Evolutionary conservation across 306 rosid genomes (phyloP).

Genomic region (Dalbergia oliveri): DNA sequence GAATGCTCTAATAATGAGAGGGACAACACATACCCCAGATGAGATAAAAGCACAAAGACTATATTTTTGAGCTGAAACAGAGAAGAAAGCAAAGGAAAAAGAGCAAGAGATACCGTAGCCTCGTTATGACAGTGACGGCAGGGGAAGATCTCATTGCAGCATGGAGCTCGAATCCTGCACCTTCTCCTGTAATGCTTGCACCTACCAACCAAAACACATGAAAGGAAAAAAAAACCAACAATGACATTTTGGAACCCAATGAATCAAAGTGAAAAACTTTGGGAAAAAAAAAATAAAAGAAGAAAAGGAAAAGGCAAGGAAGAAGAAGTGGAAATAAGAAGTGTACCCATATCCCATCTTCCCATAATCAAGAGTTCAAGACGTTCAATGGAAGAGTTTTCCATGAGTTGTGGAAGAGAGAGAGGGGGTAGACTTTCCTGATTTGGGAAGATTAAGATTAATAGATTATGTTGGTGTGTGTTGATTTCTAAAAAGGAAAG

Average conservation of each 20-base stretch:
- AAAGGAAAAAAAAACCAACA: background rate
- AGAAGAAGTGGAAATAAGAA: no score
- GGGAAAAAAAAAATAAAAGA: background rate
- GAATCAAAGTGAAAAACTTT: background rate
- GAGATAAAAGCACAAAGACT: constrained; percentile 39
- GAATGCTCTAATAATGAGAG: constrained; percentile 65
- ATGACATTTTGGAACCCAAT: background rate
- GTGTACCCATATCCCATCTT: constrained; percentile 93
- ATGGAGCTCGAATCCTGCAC: constrained; percentile 91
- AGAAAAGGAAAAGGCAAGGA: no score
- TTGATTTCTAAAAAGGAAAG: no score
- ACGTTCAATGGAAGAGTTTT: constrained; percentile 73
- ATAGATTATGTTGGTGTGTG: constrained; percentile 38
- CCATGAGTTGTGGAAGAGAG: constrained; percentile 59
- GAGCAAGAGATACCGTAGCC: constrained; percentile 60
- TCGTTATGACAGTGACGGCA: constrained; percentile 99
- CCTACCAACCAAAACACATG: constrained; percentile 46
- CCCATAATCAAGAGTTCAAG: constrained; percentile 89
- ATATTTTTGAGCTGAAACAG: constrained; percentile 11
- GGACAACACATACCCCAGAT: constrained; percentile 44
- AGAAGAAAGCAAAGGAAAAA: background rate
- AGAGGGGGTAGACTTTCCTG: constrained; percentile 54
- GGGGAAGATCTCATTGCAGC: constrained; percentile 87
- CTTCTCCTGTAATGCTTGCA: constrained; percentile 95
- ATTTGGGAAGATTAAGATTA: constrained; percentile 43